A percentile compares a stretch with the other conserved stretches of the same genome.
phyloP scores from a whole-genome alignment of 2,329 filamentous ascomycete species.

The Talaromyces sp. region DNA sequence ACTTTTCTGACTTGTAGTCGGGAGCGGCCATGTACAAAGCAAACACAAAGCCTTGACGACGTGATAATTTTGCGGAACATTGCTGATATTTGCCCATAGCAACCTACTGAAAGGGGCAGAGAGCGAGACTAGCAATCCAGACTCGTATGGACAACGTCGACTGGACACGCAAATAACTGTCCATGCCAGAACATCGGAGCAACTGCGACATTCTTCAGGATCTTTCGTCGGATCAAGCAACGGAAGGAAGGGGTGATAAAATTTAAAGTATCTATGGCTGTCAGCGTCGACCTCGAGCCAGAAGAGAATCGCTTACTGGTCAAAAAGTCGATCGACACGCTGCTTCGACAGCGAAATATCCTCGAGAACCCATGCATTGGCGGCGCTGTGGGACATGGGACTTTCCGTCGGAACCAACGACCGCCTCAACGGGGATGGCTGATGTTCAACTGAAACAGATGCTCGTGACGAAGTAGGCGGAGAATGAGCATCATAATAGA shows the following conservation, averaged over 20 bases:
- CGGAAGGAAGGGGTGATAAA: slow-evolving; percentile 62
- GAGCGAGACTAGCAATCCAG: slow-evolving; percentile 51
- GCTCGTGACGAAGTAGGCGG: slow-evolving; percentile 25
- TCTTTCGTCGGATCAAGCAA: slow-evolving; percentile 55
- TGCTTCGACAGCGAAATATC: slow-evolving; percentile 38
- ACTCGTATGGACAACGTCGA: slow-evolving; percentile 55
- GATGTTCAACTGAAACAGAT: slow-evolving; percentile 33
- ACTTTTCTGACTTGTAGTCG: slow-evolving; percentile 58
- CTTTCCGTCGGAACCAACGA: slow-evolving; percentile 33
- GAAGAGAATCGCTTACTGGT: slow-evolving; percentile 33
- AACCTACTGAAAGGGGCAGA: slow-evolving; percentile 53
- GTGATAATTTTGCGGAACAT: slow-evolving; percentile 60
- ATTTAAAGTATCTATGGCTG: slow-evolving; percentile 55
- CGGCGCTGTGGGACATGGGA: slow-evolving; percentile 36
- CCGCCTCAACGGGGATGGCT: slow-evolving; percentile 29
- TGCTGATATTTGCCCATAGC: slow-evolving; percentile 58
- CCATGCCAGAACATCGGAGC: slow-evolving; percentile 62
- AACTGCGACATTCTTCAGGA: slow-evolving; percentile 55
- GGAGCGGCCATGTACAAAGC: slow-evolving; percentile 62
- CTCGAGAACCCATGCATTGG: slow-evolving; percentile 50
- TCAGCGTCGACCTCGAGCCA: neutral
- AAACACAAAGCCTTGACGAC: slow-evolving; percentile 62
- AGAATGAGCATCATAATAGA: slow-evolving; percentile 31
- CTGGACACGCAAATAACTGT: slow-evolving; percentile 60
- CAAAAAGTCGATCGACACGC: slow-evolving; percentile 42